Evolutionary conservation across 1,284 basidiomycete species (phyloP), one percentile per base, ranked within the genome.

Genomic region (Inonotus hispidus): DNA sequence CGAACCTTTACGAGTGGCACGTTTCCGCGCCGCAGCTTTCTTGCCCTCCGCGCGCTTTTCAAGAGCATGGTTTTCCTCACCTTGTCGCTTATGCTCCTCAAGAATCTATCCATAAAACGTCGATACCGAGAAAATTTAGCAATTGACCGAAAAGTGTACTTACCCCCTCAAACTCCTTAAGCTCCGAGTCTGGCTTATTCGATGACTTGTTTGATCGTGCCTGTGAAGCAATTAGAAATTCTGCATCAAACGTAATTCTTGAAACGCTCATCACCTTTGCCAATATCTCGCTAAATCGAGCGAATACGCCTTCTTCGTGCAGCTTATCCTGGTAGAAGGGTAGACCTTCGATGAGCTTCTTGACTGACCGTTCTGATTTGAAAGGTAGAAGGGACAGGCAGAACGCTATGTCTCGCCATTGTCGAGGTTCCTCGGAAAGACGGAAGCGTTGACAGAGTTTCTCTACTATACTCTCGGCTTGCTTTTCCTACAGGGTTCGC

Each of bases 331-430:
- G 89, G 70, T 99, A 98, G 74, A 87, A 90, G 52, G 87, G 90
- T 52, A 97, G 72, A 0, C 93, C 93, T 64, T 98, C 95, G 68
- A 95, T 92, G 63, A 99, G 83, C 73, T 95, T 98, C 84, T 97
- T 98, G 71, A 98, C 83, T 0, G 93, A 95, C 19, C 92, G 83
- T 68, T 99, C 96, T 1, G 93, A 95, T 73, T 98, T 98, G 88
- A 93, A 99, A 0, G 95, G 95, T 29, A 99, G 79, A 2, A 98
- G 76, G 0, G 94, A 95, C 2, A 99, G 77, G 72, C 97, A 99
- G 76, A 89, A 98, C 0, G 95, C 93, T 65, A 99, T 95, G 70
- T 99, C 96, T 38, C 93, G 85, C 96, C 97, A 99, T 72, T 98
- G 96, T 25, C 96, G 81, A 29, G 93, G 84, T 27, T 96, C 93